Percentiles rank a stretch among this genome's conserved stretches.
phyloP scores from a whole-genome alignment of 2,329 filamentous ascomycete genomes.

The Neonectria sp. region DNA sequence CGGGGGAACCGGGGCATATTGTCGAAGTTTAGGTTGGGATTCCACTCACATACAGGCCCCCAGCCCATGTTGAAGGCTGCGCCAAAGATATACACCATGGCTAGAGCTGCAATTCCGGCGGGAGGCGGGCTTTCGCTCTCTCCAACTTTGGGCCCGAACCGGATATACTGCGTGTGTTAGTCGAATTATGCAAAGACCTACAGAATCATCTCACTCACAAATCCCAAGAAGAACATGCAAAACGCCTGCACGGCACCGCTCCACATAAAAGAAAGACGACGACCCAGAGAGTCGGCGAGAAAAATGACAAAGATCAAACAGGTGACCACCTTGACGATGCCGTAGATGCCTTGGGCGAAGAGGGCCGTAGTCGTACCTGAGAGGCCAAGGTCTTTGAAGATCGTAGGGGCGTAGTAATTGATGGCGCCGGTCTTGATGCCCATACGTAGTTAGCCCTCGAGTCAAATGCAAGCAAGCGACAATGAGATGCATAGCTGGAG shows the following conservation, averaged over 20 bases:
- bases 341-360: slow-evolving; percentile 79
- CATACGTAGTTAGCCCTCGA: background rate
- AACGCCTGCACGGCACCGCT: slow-evolving; percentile 46
- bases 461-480: background rate
- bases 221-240: slow-evolving; percentile 71
- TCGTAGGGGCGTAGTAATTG: slow-evolving; percentile 75
- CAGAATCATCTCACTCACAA: slow-evolving; percentile 47
- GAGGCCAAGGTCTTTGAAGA: slow-evolving; percentile 73
- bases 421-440: slow-evolving; percentile 44
- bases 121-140: slow-evolving; percentile 56
- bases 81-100: slow-evolving; percentile 76
- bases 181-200: fast-evolving
- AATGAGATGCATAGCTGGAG: too few relatives aligned
- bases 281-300: slow-evolving; percentile 75
- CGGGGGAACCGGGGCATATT: background rate
- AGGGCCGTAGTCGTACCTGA: slow-evolving; percentile 66
- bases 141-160: slow-evolving; percentile 56
- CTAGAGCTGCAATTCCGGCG: slow-evolving; percentile 66
- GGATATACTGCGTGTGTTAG: slow-evolving; percentile 60
- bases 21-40: background rate
- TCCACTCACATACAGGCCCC: slow-evolving; percentile 72
- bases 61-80: slow-evolving; percentile 75
- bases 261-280: slow-evolving; percentile 57
- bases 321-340: slow-evolving; percentile 75
- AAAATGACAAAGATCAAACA: slow-evolving; percentile 74